Conservation (phyloP, 257 asterid species). For the Solanum appendiculatum region DNA sequence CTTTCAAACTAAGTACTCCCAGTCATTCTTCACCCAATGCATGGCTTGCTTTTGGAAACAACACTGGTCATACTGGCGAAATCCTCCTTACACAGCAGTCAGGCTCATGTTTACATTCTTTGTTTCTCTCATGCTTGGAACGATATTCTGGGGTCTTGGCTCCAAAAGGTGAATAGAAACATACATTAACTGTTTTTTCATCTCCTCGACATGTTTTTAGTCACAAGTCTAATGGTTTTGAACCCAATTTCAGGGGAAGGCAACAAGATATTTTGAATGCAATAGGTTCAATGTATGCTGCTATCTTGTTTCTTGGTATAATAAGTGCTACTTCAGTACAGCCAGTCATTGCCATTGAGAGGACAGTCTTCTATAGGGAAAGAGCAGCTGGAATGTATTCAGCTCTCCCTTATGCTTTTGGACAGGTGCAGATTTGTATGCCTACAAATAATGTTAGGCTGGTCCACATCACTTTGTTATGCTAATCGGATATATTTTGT, state of each 20-base stretch:
- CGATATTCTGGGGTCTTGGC: slow-evolving; percentile 75
- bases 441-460: background rate
- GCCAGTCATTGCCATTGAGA: slow-evolving; percentile 66
- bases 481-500: no score
- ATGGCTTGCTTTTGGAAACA: slow-evolving; percentile 83
- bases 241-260: slow-evolving; percentile 24
- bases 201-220: background rate
- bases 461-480: no score
- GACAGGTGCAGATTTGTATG: slow-evolving; percentile 35
- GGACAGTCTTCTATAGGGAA: slow-evolving; percentile 81
- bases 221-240: background rate
- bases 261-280: slow-evolving; percentile 66
- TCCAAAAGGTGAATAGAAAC: slow-evolving; percentile 32
- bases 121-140: slow-evolving; percentile 60
- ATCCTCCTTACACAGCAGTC: slow-evolving; percentile 73
- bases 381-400: slow-evolving; percentile 95
- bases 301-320: slow-evolving; percentile 62
- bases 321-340: slow-evolving; percentile 64
- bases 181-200: background rate
- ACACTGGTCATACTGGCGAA: slow-evolving; percentile 69
- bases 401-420: slow-evolving; percentile 76
- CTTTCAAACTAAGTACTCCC: slow-evolving; percentile 49
- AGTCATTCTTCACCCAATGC: slow-evolving; percentile 59
- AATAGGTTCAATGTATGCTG: slow-evolving; percentile 76
- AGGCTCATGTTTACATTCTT: slow-evolving; percentile 56